These are phyloP conservation scores for Tuber microsphaerosporum DNA, from an alignment of 495 filamentous ascomycete genomes.

Conservation along the genomic window DNA sequence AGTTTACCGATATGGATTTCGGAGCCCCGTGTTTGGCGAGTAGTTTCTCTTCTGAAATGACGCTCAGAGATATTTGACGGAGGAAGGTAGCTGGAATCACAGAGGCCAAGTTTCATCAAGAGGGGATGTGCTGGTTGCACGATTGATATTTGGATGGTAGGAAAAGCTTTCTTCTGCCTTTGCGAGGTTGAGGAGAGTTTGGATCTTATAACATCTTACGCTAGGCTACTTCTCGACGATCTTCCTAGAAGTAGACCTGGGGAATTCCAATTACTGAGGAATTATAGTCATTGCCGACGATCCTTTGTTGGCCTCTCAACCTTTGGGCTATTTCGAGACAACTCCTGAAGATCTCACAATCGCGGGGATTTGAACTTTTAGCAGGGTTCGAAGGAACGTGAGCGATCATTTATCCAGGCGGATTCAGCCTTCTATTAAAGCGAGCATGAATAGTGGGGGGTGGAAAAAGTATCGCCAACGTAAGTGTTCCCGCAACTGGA, in stretches of 20 bases:
- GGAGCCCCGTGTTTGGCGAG: not conserved
- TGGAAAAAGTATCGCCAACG: not conserved
- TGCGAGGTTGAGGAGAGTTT: not conserved
- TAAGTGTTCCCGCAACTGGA: not conserved
- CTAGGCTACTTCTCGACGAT: not conserved
- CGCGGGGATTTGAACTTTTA: not conserved
- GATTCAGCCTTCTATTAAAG: conserved; percentile 1
- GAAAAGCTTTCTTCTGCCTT: not conserved
- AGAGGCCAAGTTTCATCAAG: not conserved
- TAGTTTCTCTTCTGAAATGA: not conserved
- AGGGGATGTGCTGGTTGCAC: not conserved
- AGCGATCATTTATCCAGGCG: not conserved
- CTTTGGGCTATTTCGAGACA: not conserved
- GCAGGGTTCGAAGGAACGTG: not conserved
- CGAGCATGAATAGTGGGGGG: not conserved
- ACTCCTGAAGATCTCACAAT: not conserved
- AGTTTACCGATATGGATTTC: not conserved
- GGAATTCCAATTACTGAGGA: too few relatives aligned
- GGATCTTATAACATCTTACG: not conserved
- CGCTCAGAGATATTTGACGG: not conserved
- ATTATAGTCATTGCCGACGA: not conserved
- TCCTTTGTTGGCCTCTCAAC: not conserved
- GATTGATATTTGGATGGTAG: not conserved
- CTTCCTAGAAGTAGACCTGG: not conserved
- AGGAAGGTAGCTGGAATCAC: not conserved